Evolutionary conservation across 2,329 filamentous ascomycete genomes (phyloP), one percentile per base, ranked within the genome.

Genomic region (Penicillium sp.): DNA sequence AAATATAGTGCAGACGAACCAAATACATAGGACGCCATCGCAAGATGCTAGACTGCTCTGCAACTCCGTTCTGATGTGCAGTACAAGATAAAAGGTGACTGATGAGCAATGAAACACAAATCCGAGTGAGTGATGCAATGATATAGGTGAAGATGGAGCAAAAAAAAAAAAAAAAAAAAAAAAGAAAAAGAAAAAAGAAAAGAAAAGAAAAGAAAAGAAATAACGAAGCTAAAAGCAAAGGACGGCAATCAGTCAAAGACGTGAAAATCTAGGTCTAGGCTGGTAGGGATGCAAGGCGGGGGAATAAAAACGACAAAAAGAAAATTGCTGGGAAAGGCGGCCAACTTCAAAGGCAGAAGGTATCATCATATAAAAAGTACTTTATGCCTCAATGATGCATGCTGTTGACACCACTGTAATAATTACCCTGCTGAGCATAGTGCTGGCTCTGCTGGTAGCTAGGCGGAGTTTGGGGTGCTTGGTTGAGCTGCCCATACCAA

Each of bases 401-500:
- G 44, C 56, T 48, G 56, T 64, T 63, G 29, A 61, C 56, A 34
- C 64, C 64, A 31, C 58, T 51, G 37, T 63, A 65, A 42, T 67
- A 66, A 24, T 59, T 56, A 14, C 64, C 56, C n/a, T 66, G 63
- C 31, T 69, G 70, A 19, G 61, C 51, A 42, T 64, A 65, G 43
- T 59, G 52, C 23, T 68, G 69, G 54, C 50, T 67, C 48, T 63
- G 63, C 23, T 67, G 66, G 55, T 73, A 67, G 13, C 48, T 52
- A 6, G 67, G 56, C 3, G 65, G 60, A 6, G 55, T 58, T 23
- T 59, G 60, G n/a, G 63, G 54, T 29, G 63, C 59, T n/a, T 64
- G 56, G n/a, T 60, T 54, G 26, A 67, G 62, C 37, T 67, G 67
- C 19, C 69, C 67, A 48, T 69, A 70, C 71, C 70, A 72, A 13